Conservation (phyloP, 208 protist species). For the Trypanosoma lewisi region DNA sequence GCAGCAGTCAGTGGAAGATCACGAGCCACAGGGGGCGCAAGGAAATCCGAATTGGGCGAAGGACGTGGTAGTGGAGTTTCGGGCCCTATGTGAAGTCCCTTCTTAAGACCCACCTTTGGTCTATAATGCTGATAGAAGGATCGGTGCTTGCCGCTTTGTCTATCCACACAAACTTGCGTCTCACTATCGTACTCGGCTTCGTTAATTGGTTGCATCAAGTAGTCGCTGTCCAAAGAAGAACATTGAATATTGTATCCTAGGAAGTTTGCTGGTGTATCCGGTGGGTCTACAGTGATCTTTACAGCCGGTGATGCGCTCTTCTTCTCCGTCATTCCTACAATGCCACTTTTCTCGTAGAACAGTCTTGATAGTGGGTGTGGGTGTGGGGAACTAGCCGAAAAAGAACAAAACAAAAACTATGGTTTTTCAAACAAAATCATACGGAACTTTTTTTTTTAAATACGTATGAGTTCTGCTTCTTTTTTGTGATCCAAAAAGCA, state of each 20-base stretch:
- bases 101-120: conserved; percentile 38
- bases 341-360: conserved; percentile 16
- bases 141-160: conserved; percentile 27
- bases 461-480: no score
- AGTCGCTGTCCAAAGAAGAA: conserved; percentile 44
- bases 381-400: not conserved
- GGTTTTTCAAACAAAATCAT: no score
- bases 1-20: conserved; percentile 32
- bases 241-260: conserved; percentile 52
- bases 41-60: conserved; percentile 30
- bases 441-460: no score
- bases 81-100: conserved; percentile 38
- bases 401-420: no score
- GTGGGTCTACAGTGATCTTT: conserved; percentile 36
- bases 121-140: conserved; percentile 70
- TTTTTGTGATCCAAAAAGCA: no score
- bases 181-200: conserved; percentile 76
- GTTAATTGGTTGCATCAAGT: conserved; percentile 69
- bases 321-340: conserved; percentile 1
- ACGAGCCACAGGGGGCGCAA: conserved; percentile 28
- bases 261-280: conserved; percentile 47
- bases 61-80: conserved; percentile 36
- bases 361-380: not conserved
- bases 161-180: conserved; percentile 67
- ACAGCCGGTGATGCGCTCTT: conserved; percentile 15